Conservation (phyloP, 2,329 filamentous ascomycete species). For the Ascosphaera apis region DNA sequence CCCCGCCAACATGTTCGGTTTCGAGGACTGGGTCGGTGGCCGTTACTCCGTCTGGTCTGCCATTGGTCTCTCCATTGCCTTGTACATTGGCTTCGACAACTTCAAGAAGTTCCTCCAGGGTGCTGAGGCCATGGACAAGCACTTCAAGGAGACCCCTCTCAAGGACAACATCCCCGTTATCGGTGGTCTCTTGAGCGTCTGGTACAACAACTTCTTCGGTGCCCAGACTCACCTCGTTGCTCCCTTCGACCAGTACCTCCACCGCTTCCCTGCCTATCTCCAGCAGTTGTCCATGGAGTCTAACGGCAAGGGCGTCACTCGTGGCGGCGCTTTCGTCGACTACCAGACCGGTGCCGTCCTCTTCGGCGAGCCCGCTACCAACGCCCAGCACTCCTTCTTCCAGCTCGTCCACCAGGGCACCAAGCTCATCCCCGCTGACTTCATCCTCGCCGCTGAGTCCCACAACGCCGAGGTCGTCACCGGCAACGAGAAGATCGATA, state of each 20-base stretch:
- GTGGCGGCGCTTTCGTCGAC: slow-evolving; percentile 68
- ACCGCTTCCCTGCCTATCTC: slow-evolving; percentile 96
- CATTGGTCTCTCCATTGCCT: slow-evolving; percentile 78
- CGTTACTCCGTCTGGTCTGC: slow-evolving; percentile 98
- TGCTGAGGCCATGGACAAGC: slow-evolving; percentile 94
- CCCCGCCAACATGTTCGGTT: slow-evolving; percentile 98
- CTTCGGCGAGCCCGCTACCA: slow-evolving; percentile 95
- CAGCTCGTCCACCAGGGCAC: slow-evolving; percentile 98
- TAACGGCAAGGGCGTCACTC: slow-evolving; percentile 92
- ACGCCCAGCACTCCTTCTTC: slow-evolving; percentile 99
- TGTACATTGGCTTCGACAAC: slow-evolving; percentile 95
- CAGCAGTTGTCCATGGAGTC: slow-evolving; percentile 99
- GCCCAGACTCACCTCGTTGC: slow-evolving; percentile 94
- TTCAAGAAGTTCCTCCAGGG: slow-evolving; percentile 90
- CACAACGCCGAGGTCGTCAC: slow-evolving; percentile 47
- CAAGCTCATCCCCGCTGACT: slow-evolving; percentile 95
- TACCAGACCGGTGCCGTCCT: slow-evolving; percentile 93
- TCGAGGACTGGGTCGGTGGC: slow-evolving; percentile 95
- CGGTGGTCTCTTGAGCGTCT: slow-evolving; percentile 82
- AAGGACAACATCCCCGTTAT: slow-evolving; percentile 89
- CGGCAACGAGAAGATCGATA: slow-evolving; percentile 29
- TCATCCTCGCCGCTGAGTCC: slow-evolving; percentile 86
- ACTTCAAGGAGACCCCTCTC: slow-evolving; percentile 78
- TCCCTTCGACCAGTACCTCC: slow-evolving; percentile 96
- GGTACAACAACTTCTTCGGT: slow-evolving; percentile 98